Evolutionary conservation across 2,329 filamentous ascomycete genomes (phyloP), one percentile per base, ranked within the genome.

Genomic region (Apiospora kogelbergensis): DNA sequence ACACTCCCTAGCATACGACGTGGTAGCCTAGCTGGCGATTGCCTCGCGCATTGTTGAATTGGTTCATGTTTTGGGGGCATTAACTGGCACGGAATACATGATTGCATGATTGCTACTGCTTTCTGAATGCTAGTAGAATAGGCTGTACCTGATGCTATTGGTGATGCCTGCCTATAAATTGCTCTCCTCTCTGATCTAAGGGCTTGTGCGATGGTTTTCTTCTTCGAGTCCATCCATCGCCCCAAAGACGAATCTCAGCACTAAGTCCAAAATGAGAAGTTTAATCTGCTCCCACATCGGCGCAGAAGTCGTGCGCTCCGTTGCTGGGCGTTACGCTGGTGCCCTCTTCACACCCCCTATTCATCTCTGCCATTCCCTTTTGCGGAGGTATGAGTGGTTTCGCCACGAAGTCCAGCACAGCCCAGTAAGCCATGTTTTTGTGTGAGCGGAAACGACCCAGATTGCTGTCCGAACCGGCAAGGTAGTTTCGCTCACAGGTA

Each of bases 401-500:
- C 72, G 74, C 48, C 46, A 71, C 57, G 71, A 75, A 45, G 45
- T 74, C 24, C 70, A 73, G 20, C 68, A 66, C 30, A 76, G 72
- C 46, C 69, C 72, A 17, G 68, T 72, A 68, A 66, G 71, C 33
- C 68, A 76, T 65, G 41, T 72, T 30, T 76, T 75, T 63, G 44
- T 76, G 40, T 75, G 44, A 72, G 41, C 46, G 46, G 17, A 60
- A 44, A n/a, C 15, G 26, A 30, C 48, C 48, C 26, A 10, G 2
- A n/a, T 44, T 24, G 15, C 30, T 26, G 57, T n/a, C 6, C 24
- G 30, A 60, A 24, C 22, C 22, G 30, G 40, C 30, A n/a, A 37
- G 26, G 11, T 3, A 17, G 17, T 22, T 60, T 37, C n/a, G 24
- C 45, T 89, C 82, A 98, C 68, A 98, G 86, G 78, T 97, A 97